Conservation (phyloP, 129 eudicot genomes). For the Ambrosia artemisiifolia region DNA sequence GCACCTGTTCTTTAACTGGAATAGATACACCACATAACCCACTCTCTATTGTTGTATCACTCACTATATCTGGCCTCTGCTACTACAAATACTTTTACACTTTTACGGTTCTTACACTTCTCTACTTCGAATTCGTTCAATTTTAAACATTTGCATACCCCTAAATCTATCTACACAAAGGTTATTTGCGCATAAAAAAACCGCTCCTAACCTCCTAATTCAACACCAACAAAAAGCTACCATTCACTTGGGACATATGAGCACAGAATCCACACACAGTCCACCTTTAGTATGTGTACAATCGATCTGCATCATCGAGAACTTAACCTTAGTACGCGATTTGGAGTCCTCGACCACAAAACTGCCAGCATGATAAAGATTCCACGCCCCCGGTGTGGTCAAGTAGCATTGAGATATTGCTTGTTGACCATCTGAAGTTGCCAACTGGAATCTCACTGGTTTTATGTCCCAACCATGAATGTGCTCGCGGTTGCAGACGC, state of each 20-base stretch:
- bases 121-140: background rate
- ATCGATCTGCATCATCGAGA: conserved; percentile 89
- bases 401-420: conserved; percentile 61
- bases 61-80: no score
- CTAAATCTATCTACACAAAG: conserved; percentile 28
- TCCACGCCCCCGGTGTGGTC: conserved; percentile 63
- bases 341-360: conserved; percentile 54
- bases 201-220: conserved; percentile 47
- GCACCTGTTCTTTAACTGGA: no score
- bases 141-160: background rate
- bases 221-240: conserved; percentile 17
- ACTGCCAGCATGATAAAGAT: conserved; percentile 62
- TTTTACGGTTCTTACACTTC: background rate
- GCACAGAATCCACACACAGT: conserved; percentile 76
- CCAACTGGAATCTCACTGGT: conserved; percentile 77
- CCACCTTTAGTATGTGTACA: conserved; percentile 99
- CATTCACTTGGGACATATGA: conserved; percentile 51
- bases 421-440: conserved; percentile 69
- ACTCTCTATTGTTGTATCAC: no score
- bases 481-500: conserved; percentile 56
- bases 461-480: conserved; percentile 92
- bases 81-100: background rate
- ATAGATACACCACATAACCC: no score
- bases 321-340: conserved; percentile 43
- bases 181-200: conserved; percentile 43